Percentiles rank a stretch among this genome's conserved stretches.
Conservation (phyloP, 106 monocot genomes). For the Cymbidium sinense region DNA sequence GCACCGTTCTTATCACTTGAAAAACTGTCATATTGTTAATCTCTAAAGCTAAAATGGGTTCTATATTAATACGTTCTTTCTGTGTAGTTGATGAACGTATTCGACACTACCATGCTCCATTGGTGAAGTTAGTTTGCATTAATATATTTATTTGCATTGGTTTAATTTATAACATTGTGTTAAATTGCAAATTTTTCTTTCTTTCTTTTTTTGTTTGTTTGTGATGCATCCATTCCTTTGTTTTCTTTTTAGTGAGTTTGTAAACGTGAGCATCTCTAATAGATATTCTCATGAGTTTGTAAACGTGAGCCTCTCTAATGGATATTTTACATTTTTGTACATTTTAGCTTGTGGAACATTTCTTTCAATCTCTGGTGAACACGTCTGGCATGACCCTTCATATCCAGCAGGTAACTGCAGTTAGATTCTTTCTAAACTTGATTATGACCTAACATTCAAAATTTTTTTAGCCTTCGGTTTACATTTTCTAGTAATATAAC, state of each 20-base stretch:
- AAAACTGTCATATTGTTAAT: slow-evolving; percentile 1
- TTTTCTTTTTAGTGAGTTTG: not conserved
- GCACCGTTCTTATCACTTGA: not conserved
- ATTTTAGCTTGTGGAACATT: slow-evolving; percentile 85
- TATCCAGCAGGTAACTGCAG: slow-evolving; percentile 58
- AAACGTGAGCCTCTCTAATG: not conserved
- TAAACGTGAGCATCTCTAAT: not conserved
- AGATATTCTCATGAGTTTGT: too few relatives aligned
- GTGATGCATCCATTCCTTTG: not conserved
- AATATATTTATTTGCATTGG: not conserved
- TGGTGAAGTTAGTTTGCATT: not conserved
- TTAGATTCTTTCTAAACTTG: not conserved
- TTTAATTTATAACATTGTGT: not conserved
- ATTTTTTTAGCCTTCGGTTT: too few relatives aligned
- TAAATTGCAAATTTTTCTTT: not conserved
- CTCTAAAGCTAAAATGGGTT: not conserved
- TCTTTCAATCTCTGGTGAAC: slow-evolving; percentile 93
- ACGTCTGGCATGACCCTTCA: slow-evolving; percentile 98
- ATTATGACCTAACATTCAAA: too few relatives aligned
- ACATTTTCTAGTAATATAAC: too few relatives aligned
- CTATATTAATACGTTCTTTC: not conserved
- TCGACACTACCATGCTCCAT: too few relatives aligned
- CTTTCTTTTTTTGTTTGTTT: not conserved
- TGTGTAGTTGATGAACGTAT: not conserved
- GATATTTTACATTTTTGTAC: slow-evolving; percentile 2